A percentile compares a stretch with the other conserved stretches of the same genome.
Conservation (phyloP, 2,329 filamentous ascomycete species). For the Nemania bipapillata region DNA sequence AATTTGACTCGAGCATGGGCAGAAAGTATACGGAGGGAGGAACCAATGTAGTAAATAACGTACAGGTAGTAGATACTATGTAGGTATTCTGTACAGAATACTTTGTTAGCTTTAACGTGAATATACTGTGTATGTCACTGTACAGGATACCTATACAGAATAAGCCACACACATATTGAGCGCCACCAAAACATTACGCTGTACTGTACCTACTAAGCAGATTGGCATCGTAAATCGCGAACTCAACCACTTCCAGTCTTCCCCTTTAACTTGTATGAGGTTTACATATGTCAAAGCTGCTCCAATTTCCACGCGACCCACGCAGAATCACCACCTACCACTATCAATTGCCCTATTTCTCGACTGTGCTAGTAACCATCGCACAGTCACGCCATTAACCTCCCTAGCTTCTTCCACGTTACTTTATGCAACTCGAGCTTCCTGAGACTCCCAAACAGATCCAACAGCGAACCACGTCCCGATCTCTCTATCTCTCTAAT, state of each 20-base stretch:
- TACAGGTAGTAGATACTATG: no score
- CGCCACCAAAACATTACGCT: no score
- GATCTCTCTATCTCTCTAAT: conserved; percentile 51
- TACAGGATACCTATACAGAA: no score
- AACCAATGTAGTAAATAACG: no score
- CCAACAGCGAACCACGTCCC: conserved; percentile 50
- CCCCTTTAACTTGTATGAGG: conserved; percentile 19
- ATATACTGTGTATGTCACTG: background rate
- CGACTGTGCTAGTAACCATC: conserved; percentile 63
- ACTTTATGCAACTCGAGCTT: conserved; percentile 74
- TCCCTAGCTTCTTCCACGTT: conserved; percentile 54
- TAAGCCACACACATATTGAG: no score
- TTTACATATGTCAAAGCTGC: conserved; percentile 16
- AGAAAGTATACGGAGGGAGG: no score
- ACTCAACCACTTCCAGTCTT: background rate
- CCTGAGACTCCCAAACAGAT: conserved; percentile 50
- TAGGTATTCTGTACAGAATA: background rate
- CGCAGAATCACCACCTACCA: conserved; percentile 6
- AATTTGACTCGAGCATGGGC: no score
- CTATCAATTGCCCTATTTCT: conserved; percentile 19
- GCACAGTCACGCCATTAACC: conserved; percentile 61
- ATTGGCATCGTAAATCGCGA: conserved; percentile 15
- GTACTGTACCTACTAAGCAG: no score
- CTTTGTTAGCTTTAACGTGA: no score
- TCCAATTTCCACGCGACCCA: conserved; percentile 24